These are phyloP conservation scores for Cryptococcus amylolentus DNA, from an alignment of 1,284 basidiomycete genomes.

Conservation along the genomic window DNA sequence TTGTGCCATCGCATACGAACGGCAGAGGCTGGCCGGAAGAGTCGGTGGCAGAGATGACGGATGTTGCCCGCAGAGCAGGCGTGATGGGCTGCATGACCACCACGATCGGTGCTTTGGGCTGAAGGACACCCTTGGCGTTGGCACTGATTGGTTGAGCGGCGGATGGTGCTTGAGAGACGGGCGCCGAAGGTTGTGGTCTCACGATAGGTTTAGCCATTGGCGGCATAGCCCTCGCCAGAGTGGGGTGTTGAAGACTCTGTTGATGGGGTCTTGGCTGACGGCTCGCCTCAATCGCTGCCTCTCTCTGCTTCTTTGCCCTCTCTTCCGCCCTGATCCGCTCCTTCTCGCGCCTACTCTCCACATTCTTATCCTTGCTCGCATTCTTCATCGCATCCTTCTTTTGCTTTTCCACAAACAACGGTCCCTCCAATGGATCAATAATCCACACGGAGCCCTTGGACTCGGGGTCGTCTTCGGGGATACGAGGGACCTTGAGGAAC, in stretches of 20 bases:
- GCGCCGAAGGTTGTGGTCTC: conserved; percentile 3
- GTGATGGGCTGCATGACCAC: conserved; percentile 43
- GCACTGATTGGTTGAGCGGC: conserved; percentile 12
- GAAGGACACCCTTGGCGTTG: conserved; percentile 32
- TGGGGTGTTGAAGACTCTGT: conserved; percentile 3
- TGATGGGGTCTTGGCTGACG: conserved; percentile 19
- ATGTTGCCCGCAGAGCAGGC: conserved; percentile 36
- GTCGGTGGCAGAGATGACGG: conserved; percentile 39
- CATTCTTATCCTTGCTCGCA: conserved; percentile 46
- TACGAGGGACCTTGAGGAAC: conserved; percentile 79
- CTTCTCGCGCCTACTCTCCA: conserved; percentile 39
- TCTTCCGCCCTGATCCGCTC: conserved; percentile 40
- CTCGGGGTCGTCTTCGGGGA: conserved; percentile 74
- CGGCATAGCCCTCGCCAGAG: not conserved
- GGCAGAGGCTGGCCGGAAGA: conserved; percentile 36
- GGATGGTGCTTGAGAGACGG: conserved; percentile 13
- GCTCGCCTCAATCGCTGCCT: conserved; percentile 20
- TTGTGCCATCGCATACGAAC: conserved; percentile 44
- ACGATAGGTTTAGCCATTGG: not conserved
- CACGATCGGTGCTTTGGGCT: conserved; percentile 39
- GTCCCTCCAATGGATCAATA: conserved; percentile 62
- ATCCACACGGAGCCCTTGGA: conserved; percentile 84
- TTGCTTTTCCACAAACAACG: conserved; percentile 48
- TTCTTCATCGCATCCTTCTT: conserved; percentile 40
- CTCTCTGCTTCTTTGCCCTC: conserved; percentile 32